These are phyloP conservation scores for Akanthomyces uredinophilus DNA, from an alignment of 2,329 filamentous ascomycete species.

Conservation along the genomic window DNA sequence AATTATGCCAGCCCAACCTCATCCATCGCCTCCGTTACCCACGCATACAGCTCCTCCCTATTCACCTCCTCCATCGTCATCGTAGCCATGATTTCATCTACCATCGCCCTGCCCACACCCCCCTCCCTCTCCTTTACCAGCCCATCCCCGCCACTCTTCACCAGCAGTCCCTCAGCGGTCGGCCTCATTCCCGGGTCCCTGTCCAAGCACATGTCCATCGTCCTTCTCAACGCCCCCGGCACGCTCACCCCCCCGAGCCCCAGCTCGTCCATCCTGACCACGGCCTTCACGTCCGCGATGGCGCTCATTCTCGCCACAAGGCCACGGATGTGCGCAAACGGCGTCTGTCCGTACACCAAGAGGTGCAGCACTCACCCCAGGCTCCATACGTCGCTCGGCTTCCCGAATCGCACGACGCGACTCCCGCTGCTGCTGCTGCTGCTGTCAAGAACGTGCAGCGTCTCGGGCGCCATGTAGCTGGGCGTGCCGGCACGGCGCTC, in stretches of 20 bases:
- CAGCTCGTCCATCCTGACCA: too few relatives aligned
- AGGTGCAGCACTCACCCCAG: constrained; percentile 89
- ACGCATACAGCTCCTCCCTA: neutral
- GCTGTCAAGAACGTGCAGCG: constrained; percentile 54
- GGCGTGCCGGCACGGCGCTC: constrained; percentile 87
- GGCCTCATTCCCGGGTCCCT: neutral
- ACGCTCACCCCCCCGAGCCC: too few relatives aligned
- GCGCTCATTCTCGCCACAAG: neutral
- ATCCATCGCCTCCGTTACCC: neutral
- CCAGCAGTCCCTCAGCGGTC: neutral
- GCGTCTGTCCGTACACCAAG: constrained; percentile 80
- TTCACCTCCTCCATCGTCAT: neutral
- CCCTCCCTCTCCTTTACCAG: neutral
- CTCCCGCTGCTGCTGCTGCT: neutral
- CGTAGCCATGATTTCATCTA: neutral
- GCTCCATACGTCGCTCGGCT: constrained; percentile 85
- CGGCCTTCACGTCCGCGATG: neutral
- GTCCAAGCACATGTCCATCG: neutral
- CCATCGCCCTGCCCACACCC: neutral
- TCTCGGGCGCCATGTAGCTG: constrained; percentile 91
- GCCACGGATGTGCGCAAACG: constrained; percentile 72
- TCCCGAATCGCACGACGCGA: constrained; percentile 60
- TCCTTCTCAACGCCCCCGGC: too few relatives aligned
- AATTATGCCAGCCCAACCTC: neutral
- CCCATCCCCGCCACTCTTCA: neutral